These are phyloP conservation scores for Barnettozyma wickerhamii DNA, from an alignment of 805 yeast species.

Conservation along the genomic window DNA sequence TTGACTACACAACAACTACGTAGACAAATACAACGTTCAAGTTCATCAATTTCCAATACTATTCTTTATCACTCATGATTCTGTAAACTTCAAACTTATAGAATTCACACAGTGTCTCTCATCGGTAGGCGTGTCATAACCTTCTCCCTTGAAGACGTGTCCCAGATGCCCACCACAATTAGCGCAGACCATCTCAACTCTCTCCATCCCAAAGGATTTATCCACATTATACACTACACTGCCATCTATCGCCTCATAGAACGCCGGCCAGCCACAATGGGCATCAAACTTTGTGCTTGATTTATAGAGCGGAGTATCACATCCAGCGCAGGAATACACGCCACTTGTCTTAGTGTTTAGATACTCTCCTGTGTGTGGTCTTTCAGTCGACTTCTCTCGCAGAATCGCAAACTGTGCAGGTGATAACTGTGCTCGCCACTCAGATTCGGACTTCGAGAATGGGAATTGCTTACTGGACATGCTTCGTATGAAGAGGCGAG, in stretches of 20 bases:
- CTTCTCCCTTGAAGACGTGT: constrained; percentile 93
- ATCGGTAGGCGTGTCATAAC: constrained; percentile 76
- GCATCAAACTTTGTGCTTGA: constrained; percentile 81
- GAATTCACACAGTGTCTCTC: constrained; percentile 95
- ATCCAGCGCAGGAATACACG: constrained; percentile 80
- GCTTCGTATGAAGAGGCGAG: background rate
- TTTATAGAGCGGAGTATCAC: constrained; percentile 73
- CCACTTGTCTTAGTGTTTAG: constrained; percentile 49
- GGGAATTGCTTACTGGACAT: constrained; percentile 9
- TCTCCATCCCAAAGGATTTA: constrained; percentile 62
- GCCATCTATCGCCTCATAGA: constrained; percentile 84
- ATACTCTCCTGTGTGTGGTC: constrained; percentile 38
- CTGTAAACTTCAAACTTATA: constrained; percentile 61
- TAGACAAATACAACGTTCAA: too few relatives aligned
- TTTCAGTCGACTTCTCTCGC: constrained; percentile 53
- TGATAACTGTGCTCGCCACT: constrained; percentile 76
- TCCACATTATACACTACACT: constrained; percentile 64
- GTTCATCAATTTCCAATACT: background rate
- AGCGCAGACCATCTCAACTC: constrained; percentile 87
- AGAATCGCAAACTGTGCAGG: constrained; percentile 78
- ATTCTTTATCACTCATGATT: background rate
- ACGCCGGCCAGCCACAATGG: constrained; percentile 98
- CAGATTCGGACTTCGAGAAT: constrained; percentile 36
- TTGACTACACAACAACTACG: too few relatives aligned
- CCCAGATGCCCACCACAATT: constrained; percentile 94